phyloP scores from a whole-genome alignment of 1,139 yeast genomes.

The Saccharomyces hybrid region DNA sequence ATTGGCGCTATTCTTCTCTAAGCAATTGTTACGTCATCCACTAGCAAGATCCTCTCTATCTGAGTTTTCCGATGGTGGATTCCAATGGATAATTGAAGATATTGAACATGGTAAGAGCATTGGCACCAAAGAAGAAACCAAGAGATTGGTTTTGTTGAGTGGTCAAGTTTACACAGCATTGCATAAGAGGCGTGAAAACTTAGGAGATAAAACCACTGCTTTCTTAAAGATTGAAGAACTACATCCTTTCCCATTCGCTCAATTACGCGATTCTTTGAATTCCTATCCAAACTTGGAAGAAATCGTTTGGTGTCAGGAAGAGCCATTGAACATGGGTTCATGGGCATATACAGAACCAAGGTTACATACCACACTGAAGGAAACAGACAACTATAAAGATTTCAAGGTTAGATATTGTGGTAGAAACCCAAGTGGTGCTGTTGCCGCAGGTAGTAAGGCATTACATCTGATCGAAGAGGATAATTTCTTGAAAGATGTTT shows the following conservation, averaged over 20 bases:
- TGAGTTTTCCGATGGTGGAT: constrained; percentile 87
- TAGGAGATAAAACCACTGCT: constrained; percentile 77
- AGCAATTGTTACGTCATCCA: constrained; percentile 93
- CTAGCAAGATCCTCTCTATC: constrained; percentile 77
- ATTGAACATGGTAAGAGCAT: constrained; percentile 70
- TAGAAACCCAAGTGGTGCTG: constrained; percentile 95
- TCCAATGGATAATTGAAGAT: constrained; percentile 95
- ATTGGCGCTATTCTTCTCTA: constrained; percentile 79
- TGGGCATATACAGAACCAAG: constrained; percentile 80
- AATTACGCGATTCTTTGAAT: constrained; percentile 75
- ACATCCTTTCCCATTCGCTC: constrained; percentile 98
- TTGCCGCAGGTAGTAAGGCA: constrained; percentile 94
- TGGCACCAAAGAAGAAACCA: constrained; percentile 73
- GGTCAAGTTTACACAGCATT: constrained; percentile 96
- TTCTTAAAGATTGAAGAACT: constrained; percentile 85
- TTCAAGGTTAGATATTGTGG: constrained; percentile 77
- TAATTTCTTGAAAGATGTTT: constrained; percentile 73
- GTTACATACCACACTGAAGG: constrained; percentile 62
- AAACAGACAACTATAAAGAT: constrained; percentile 61
- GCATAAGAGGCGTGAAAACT: constrained; percentile 74
- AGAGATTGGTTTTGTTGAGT: constrained; percentile 73
- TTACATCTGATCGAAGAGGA: constrained; percentile 87
- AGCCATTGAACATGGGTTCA: constrained; percentile 95
- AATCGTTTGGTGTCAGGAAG: constrained; percentile 96
- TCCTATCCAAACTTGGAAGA: constrained; percentile 78